These are phyloP conservation scores for Eucalyptus marginata DNA, from an alignment of 345 rosid species.

Conservation along the genomic window DNA sequence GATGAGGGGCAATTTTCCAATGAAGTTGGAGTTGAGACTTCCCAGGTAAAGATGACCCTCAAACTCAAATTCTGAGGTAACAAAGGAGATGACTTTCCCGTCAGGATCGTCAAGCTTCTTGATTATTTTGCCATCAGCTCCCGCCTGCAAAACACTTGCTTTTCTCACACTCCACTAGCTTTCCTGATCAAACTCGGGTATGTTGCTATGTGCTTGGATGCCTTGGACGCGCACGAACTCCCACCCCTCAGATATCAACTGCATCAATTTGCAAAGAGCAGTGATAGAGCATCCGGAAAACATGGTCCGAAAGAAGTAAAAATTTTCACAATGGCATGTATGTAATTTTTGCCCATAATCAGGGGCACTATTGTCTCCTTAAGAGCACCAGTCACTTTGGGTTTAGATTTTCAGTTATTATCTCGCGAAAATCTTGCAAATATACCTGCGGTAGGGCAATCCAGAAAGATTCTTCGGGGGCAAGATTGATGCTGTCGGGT, in stretches of 20 bases:
- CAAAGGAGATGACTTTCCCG: conserved; percentile 20
- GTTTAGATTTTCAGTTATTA: no score
- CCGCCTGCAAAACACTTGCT: conserved; percentile 33
- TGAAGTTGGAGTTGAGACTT: conserved; percentile 19
- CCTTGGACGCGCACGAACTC: conserved; percentile 31
- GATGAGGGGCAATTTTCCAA: conserved; percentile 16
- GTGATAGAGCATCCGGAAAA: not conserved
- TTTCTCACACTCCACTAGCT: not conserved
- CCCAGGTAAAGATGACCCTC: conserved; percentile 40
- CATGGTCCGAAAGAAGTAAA: not conserved
- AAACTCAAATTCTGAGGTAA: conserved; percentile 36
- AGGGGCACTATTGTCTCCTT: not conserved
- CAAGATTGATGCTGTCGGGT: conserved; percentile 36
- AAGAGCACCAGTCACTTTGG: not conserved
- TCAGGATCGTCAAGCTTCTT: conserved; percentile 25
- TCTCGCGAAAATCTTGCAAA: not conserved
- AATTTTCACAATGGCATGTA: not conserved
- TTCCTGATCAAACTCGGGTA: not conserved
- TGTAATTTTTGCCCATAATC: not conserved
- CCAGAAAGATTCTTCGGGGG: conserved; percentile 55
- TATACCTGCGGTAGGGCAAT: conserved; percentile 17
- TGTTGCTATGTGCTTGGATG: conserved; percentile 13
- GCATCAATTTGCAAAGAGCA: not conserved
- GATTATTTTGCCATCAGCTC: conserved; percentile 18
- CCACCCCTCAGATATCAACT: conserved; percentile 4